Conservation (phyloP, 2,329 filamentous ascomycete genomes). For the Tolypocladium endophyticum region DNA sequence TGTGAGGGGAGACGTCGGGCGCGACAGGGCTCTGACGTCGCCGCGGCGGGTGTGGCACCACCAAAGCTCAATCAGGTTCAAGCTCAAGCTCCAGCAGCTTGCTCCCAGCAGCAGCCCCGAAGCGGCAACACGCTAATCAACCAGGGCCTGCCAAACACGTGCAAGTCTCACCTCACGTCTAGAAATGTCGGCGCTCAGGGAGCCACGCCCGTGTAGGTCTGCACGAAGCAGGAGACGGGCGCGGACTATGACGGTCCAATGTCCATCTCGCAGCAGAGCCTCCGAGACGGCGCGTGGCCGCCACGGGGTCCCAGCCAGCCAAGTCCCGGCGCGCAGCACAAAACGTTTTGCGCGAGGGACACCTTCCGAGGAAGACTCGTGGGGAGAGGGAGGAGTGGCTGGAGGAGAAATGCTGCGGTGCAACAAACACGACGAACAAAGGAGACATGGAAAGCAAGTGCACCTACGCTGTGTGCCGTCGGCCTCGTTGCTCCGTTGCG, state of each 20-base stretch:
- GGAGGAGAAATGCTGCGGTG: constrained; percentile 15
- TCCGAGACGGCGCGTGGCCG: too few relatives aligned
- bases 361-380: constrained; percentile 25
- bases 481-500: not conserved
- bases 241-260: too few relatives aligned
- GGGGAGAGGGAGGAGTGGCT: constrained; percentile 16
- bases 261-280: too few relatives aligned
- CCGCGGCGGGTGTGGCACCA: not conserved
- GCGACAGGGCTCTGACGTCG: not conserved
- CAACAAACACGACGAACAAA: not conserved
- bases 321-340: constrained; percentile 22
- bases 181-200: constrained; percentile 36
- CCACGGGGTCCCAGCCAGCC: constrained; percentile 20
- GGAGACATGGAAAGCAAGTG: not conserved
- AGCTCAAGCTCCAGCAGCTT: not conserved
- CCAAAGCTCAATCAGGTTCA: not conserved
- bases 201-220: constrained; percentile 38
- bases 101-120: not conserved
- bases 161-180: not conserved
- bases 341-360: constrained; percentile 24
- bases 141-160: not conserved
- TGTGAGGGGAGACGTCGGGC: not conserved
- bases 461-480: not conserved
- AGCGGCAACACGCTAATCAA: not conserved
- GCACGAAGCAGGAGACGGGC: constrained; percentile 22